Conservation (phyloP, 1,284 basidiomycete species). For the Boletus subluridellus region DNA sequence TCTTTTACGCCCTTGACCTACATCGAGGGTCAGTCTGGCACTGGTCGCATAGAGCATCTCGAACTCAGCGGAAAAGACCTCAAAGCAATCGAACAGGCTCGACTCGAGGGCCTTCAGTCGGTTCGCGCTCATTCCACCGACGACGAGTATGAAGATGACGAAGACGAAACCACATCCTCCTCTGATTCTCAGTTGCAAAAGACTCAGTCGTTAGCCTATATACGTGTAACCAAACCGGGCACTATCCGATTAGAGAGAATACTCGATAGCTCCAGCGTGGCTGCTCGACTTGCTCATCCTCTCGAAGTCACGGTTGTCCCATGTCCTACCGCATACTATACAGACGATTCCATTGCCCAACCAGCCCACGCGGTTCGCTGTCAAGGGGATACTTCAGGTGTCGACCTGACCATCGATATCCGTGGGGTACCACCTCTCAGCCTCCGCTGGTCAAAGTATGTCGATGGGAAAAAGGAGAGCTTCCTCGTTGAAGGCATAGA, state of each 20-base stretch:
- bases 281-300: conserved; percentile 62
- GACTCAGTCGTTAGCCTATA: conserved; percentile 70
- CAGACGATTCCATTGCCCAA: conserved; percentile 40
- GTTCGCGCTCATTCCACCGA: conserved; percentile 49
- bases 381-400: conserved; percentile 61
- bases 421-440: conserved; percentile 77
- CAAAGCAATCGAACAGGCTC: conserved; percentile 59
- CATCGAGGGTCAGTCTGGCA: conserved; percentile 35
- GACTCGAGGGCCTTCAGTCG: conserved; percentile 49
- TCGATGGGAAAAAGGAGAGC: conserved; percentile 59
- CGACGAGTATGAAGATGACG: conserved; percentile 57
- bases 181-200: conserved; percentile 50
- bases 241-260: conserved; percentile 70
- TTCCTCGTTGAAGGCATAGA: conserved; percentile 85
- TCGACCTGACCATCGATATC: conserved; percentile 65
- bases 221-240: conserved; percentile 70
- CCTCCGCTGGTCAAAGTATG: conserved; percentile 70
- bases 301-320: conserved; percentile 75
- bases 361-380: conserved; percentile 60
- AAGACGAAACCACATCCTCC: conserved; percentile 39
- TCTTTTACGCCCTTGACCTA: conserved; percentile 70
- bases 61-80: conserved; percentile 65
- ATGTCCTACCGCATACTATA: conserved; percentile 75
- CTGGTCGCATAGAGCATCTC: conserved; percentile 48
- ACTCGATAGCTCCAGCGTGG: conserved; percentile 63